Percentiles rank a stretch among this genome's conserved stretches.
These are phyloP conservation scores for Tarenaya hassleriana DNA, from an alignment of 345 rosid species.

Conservation along the genomic window DNA sequence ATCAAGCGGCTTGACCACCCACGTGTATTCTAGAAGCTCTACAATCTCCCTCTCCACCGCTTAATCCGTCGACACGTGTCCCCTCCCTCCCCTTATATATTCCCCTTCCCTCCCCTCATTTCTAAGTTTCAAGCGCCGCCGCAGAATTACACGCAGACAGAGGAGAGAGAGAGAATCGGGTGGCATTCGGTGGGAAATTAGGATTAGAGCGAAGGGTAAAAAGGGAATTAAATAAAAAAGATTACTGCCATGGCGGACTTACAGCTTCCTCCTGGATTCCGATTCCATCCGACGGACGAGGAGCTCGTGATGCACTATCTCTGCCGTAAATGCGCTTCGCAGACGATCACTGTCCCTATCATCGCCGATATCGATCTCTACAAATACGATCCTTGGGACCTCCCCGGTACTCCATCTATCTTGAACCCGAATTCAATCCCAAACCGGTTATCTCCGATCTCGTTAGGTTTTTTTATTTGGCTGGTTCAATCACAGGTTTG, in stretches of 20 bases:
- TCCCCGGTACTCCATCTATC: slow-evolving; percentile 48
- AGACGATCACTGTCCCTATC: slow-evolving; percentile 64
- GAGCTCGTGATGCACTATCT: slow-evolving; percentile 94
- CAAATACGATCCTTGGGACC: slow-evolving; percentile 85
- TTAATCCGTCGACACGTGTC: slow-evolving; percentile 34
- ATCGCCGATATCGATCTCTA: slow-evolving; percentile 86
- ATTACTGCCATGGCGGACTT: slow-evolving; percentile 39
- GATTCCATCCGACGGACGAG: slow-evolving; percentile 93
- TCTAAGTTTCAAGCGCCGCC: slow-evolving; percentile 46
- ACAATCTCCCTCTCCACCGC: not conserved
- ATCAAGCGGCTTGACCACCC: slow-evolving; percentile 21
- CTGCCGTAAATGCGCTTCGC: slow-evolving; percentile 73
- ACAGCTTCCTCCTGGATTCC: slow-evolving; percentile 81
- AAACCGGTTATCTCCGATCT: not conserved
- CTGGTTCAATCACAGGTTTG: slow-evolving; percentile 35
- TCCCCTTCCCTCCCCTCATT: slow-evolving; percentile 27
- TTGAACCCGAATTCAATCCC: not conserved
- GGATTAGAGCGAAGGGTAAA: not conserved
- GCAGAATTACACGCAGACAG: not conserved
- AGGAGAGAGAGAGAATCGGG: slow-evolving; percentile 7
- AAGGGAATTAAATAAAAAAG: slow-evolving; percentile 5
- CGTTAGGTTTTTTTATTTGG: not conserved
- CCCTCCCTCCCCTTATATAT: slow-evolving; percentile 40
- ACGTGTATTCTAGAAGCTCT: slow-evolving; percentile 64
- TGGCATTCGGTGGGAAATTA: not conserved